These are phyloP conservation scores for Xylariales sp. DNA, from an alignment of 2,329 filamentous ascomycete genomes.

Conservation along the genomic window DNA sequence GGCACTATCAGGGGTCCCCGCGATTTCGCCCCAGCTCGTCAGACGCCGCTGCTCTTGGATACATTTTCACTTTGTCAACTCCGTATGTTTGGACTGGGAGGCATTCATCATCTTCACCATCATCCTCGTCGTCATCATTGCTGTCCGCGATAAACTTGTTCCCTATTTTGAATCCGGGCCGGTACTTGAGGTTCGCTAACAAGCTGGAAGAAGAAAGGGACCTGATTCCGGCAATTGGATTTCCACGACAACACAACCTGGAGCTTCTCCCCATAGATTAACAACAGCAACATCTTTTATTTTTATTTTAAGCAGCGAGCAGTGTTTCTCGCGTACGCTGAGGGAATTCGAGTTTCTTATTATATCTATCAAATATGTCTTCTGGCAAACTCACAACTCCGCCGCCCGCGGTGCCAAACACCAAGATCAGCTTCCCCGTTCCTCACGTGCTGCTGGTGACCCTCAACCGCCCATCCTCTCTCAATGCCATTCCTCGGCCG, in stretches of 20 bases:
- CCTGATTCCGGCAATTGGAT: no score
- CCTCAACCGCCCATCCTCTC: conserved; percentile 51
- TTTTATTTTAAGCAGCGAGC: no score
- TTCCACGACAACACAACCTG: background rate
- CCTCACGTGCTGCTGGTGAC: conserved; percentile 55
- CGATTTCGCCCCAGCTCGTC: background rate
- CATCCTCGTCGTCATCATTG: no score
- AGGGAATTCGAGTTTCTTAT: no score
- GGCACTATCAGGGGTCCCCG: background rate
- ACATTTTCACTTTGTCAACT: background rate
- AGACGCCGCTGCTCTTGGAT: background rate
- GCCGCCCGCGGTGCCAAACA: conserved; percentile 37
- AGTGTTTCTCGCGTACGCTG: no score
- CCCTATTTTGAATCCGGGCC: no score
- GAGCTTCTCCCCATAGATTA: background rate
- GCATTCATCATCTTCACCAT: no score
- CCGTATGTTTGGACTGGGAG: no score
- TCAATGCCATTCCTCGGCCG: conserved; percentile 51
- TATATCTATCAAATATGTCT: no score
- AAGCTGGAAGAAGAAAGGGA: no score
- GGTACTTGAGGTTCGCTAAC: no score
- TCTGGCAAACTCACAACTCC: conserved; percentile 25
- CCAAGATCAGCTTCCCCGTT: conserved; percentile 43
- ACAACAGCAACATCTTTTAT: background rate
- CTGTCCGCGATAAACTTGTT: no score